Evolutionary conservation across 208 protist species (phyloP).

Genomic region (Vickermania ingenoplastis): DNA sequence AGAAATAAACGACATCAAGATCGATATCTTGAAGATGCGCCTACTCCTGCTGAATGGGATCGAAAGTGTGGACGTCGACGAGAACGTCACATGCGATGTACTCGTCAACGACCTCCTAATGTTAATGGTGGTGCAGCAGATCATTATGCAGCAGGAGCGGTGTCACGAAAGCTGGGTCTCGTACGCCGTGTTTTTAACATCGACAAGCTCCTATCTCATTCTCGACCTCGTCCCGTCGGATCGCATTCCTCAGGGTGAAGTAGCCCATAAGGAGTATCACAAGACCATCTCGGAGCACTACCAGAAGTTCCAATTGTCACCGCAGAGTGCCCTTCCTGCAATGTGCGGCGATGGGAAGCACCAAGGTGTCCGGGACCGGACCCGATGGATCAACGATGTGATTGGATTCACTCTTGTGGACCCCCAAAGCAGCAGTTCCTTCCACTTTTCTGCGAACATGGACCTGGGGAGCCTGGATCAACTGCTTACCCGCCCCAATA

Average conservation of each 20-base stretch:
- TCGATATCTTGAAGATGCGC: not conserved
- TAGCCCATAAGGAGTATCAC: not conserved
- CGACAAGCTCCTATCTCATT: not conserved
- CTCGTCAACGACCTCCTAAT: not conserved
- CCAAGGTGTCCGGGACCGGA: not conserved
- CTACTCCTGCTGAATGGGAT: not conserved
- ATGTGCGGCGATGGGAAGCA: not conserved
- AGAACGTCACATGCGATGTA: not conserved
- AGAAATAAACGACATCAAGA: not conserved
- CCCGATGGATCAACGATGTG: not conserved
- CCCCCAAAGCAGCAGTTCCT: not conserved
- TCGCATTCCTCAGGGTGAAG: not conserved
- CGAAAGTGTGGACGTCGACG: not conserved
- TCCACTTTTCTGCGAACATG: not conserved
- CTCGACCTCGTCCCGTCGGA: not conserved
- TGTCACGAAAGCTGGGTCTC: not conserved
- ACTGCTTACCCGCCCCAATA: not conserved
- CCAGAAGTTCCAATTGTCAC: not conserved
- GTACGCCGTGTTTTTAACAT: not conserved
- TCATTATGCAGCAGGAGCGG: not conserved
- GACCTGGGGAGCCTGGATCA: not conserved
- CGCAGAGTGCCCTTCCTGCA: not conserved
- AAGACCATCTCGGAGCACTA: not conserved
- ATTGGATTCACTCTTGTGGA: not conserved
- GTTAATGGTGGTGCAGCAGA: not conserved